phyloP scores from a whole-genome alignment of 164 flowering plant species.

The Magnolia sinica region DNA sequence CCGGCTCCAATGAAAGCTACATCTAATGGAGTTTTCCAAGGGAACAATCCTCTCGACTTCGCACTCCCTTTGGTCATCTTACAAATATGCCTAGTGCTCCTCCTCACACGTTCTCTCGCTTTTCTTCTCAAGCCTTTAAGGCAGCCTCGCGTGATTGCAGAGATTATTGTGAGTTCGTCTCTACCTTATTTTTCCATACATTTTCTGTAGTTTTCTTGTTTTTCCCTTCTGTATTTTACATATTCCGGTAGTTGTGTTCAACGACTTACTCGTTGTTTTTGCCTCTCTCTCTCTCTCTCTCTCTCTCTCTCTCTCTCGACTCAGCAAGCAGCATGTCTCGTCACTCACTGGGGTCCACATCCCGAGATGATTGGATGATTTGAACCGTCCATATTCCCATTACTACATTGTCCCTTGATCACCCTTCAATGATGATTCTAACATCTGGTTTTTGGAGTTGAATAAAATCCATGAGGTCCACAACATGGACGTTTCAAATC shows the following conservation, averaged over 20 bases:
- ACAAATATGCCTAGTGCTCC: conserved; percentile 44
- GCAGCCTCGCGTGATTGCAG: conserved; percentile 92
- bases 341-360: no score
- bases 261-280: not conserved
- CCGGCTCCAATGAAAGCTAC: conserved; percentile 42
- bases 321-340: not conserved
- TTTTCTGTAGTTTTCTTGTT: not conserved
- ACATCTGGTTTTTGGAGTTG: no score
- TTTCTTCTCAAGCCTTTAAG: conserved; percentile 56
- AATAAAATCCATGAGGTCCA: no score
- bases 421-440: not conserved
- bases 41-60: conserved; percentile 42
- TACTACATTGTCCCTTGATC: not conserved
- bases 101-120: conserved; percentile 52
- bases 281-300: not conserved
- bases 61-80: conserved; percentile 58
- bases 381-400: not conserved
- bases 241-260: not conserved
- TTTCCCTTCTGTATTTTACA: not conserved
- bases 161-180: conserved; percentile 55
- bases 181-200: conserved; percentile 2
- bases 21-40: conserved; percentile 80
- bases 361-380: no score
- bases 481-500: not conserved
- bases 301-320: not conserved